Conservation (phyloP, 1,284 basidiomycete genomes). For the Ustilago hordei region DNA sequence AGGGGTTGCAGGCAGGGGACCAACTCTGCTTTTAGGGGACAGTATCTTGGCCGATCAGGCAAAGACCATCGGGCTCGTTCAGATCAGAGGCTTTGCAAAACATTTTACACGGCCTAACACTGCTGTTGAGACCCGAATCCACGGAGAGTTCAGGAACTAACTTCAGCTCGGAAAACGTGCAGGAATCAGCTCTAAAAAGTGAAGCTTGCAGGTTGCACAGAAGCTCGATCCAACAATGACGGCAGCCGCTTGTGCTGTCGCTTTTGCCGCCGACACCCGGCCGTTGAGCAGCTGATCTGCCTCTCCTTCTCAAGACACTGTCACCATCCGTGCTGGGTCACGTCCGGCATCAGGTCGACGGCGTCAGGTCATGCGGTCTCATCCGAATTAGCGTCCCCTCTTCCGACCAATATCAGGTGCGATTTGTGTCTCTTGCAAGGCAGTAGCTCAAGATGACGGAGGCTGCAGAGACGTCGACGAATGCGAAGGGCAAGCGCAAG, state of each 20-base stretch:
- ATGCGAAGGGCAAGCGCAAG: constrained; percentile 32
- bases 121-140: not conserved
- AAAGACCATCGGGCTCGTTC: not conserved
- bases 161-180: not conserved
- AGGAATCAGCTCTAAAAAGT: not conserved
- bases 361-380: not conserved
- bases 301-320: not conserved
- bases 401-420: not conserved
- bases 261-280: not conserved
- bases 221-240: not conserved
- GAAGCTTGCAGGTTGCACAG: not conserved
- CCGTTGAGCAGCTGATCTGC: not conserved
- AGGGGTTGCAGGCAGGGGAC: constrained; percentile 5
- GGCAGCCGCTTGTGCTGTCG: not conserved
- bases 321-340: not conserved
- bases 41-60: not conserved
- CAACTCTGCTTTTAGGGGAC: constrained; percentile 1
- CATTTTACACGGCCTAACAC: not conserved
- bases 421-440: no score
- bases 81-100: not conserved
- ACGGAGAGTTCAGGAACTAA: not conserved
- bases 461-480: constrained; percentile 4
- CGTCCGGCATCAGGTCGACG: not conserved
- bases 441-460: constrained; percentile 8
- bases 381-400: not conserved